Conservation (phyloP, 108 stramenopile species). For the Pseudonitzschia delicatissima region DNA sequence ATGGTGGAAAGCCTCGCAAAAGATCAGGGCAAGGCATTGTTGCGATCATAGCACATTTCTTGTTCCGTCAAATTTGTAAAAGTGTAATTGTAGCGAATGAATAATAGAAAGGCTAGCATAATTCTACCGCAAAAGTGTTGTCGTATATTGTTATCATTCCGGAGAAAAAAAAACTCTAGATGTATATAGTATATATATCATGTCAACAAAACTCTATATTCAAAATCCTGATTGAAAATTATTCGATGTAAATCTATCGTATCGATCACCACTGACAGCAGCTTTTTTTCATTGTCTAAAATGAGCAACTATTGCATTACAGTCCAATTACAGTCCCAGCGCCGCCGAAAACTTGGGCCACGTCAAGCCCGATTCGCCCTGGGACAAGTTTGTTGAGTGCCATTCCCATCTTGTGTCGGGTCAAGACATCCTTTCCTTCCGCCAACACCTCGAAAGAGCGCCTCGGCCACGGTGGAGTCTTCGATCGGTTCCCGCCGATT, state of each 20-base stretch:
- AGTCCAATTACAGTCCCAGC: constrained; percentile 29
- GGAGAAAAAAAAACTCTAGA: background rate
- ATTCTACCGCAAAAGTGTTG: background rate
- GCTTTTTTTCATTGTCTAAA: too few species aligned
- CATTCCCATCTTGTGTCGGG: constrained; percentile 60
- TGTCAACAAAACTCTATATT: background rate
- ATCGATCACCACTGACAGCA: too few species aligned
- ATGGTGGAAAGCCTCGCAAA: constrained; percentile 14
- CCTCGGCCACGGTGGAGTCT: constrained; percentile 38
- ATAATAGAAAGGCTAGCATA: too few species aligned
- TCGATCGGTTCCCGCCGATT: constrained; percentile 33
- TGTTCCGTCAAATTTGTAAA: too few species aligned
- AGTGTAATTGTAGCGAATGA: background rate
- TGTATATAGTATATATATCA: background rate
- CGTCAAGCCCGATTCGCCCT: constrained; percentile 71
- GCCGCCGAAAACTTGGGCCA: constrained; percentile 65
- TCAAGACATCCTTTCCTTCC: constrained; percentile 65
- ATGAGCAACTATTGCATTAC: too few species aligned
- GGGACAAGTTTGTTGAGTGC: constrained; percentile 59
- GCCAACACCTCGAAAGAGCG: constrained; percentile 64
- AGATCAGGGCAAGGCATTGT: constrained; percentile 19
- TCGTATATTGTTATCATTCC: background rate
- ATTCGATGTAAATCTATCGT: too few species aligned
- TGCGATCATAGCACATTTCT: background rate
- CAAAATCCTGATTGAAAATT: too few species aligned